A percentile compares a stretch with the other conserved stretches of the same genome.
Evolutionary conservation across 1,284 basidiomycete genomes (phyloP).

Genomic region (Irpex sp.): DNA sequence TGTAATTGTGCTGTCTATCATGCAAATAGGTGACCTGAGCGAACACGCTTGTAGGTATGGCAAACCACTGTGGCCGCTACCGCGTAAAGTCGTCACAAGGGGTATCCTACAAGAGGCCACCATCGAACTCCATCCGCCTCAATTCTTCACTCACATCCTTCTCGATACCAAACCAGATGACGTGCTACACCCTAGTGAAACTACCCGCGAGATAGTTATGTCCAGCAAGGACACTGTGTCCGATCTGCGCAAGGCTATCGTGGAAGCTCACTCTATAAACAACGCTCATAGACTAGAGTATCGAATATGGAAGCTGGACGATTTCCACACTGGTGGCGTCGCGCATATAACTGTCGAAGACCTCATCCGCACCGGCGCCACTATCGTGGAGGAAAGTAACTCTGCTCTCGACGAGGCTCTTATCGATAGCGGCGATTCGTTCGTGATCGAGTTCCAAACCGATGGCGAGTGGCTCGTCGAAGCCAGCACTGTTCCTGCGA

Average conservation of each 20-base stretch:
- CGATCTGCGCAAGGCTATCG: constrained; percentile 19
- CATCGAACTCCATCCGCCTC: constrained; percentile 81
- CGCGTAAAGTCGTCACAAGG: constrained; percentile 63
- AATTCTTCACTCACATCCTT: constrained; percentile 58
- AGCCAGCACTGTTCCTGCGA: neutral
- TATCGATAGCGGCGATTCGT: constrained; percentile 55
- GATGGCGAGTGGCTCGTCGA: constrained; percentile 47
- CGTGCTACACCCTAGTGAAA: constrained; percentile 8
- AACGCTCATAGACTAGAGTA: constrained; percentile 21
- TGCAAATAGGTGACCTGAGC: neutral
- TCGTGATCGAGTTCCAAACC: constrained; percentile 62
- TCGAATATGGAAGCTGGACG: constrained; percentile 51
- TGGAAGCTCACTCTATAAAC: constrained; percentile 4
- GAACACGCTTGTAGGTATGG: constrained; percentile 69
- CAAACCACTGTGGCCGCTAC: constrained; percentile 45
- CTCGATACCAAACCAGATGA: neutral
- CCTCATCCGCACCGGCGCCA: constrained; percentile 35
- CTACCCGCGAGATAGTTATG: constrained; percentile 30
- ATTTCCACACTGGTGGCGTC: constrained; percentile 1
- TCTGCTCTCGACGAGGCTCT: constrained; percentile 56
- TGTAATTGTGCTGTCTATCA: constrained; percentile 9
- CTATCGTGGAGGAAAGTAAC: constrained; percentile 32
- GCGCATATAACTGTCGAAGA: constrained; percentile 26
- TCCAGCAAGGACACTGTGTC: constrained; percentile 45
- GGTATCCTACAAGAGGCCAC: constrained; percentile 48